Evolutionary conservation across 345 rosid genomes (phyloP).

Genomic region (Citrus mangshanensis): DNA sequence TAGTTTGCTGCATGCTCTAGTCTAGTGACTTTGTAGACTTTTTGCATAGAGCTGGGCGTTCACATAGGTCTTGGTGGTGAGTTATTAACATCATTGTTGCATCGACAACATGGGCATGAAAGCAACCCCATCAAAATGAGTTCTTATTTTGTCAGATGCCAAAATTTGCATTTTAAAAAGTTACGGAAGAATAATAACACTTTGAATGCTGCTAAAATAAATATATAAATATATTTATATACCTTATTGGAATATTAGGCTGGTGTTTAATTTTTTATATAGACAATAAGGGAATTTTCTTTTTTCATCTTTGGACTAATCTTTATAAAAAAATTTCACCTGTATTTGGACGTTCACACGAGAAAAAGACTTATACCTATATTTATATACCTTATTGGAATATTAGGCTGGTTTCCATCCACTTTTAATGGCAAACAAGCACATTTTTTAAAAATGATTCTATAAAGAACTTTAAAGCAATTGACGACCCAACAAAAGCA

Average conservation of each 20-base stretch:
- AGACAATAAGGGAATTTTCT: too few species aligned
- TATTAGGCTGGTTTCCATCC: slow-evolving; percentile 15
- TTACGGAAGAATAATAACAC: background rate
- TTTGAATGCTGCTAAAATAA: background rate
- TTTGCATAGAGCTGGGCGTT: background rate
- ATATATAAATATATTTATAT: too few species aligned
- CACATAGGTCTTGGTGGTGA: slow-evolving; percentile 18
- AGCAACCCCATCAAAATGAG: slow-evolving; percentile 1
- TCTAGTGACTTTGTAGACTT: background rate
- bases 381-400: slow-evolving; percentile 1
- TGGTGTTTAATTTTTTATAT: too few species aligned
- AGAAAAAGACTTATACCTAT: background rate
- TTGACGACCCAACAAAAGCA: background rate
- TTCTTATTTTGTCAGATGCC: too few species aligned
- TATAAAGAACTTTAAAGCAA: background rate
- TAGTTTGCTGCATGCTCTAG: background rate
- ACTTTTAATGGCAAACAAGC: background rate
- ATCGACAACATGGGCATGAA: slow-evolving; percentile 13
- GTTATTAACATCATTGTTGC: slow-evolving; percentile 16
- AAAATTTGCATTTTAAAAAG: background rate
- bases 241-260: too few species aligned
- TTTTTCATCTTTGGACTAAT: too few species aligned
- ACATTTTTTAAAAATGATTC: background rate
- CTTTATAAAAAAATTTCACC: too few species aligned
- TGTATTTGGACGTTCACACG: background rate